Base-by-base conservation (phyloP, 768 basidiomycete species). In the Postia placenta region DNA sequence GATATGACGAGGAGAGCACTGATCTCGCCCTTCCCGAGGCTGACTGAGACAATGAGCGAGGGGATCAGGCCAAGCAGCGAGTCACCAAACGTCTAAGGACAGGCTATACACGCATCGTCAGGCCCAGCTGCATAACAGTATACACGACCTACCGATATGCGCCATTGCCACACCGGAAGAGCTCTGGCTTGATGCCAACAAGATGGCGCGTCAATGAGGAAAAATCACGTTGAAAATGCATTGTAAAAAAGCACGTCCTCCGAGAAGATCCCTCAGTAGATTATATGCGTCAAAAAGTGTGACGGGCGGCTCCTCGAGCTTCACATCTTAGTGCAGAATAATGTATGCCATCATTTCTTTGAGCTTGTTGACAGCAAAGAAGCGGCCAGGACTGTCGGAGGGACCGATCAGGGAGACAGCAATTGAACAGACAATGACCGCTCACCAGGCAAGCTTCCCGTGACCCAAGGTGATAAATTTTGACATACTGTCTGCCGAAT, bases 81-180 rank as follows among this genome's bases (percentile, higher is more conserved):
- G 94, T 97, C 45, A 89, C 53, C 2, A 94, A 67, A n/a, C 94
- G 82, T 5, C 94, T 82, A 28, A 89, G 58, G 27, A 83, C 67
- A 33, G 88, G 83, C 87, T 90, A 46, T 5, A 42, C 24, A 20
- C n/a, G 20, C n/a, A 33, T 7, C 7, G 30, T 33, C 30, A 51
- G 65, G 40, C 60, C 87, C 86, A 55, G 88, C 87, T 28, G 91
- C 78, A 40, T 80, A 76, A 92, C 92, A 95, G 45, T 79, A 80
- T 47, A 95, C 74, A 66, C 93, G 92, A 0, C 93, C 92, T 66
- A 96, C 92, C 0, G 83, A 83, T 33, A 97, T 85, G 19, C 89
- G 85, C 66, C 96, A 92, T 96, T 9, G 90, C 92, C 3, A 95
- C 85, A 43, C 96, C 77, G 6, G 86, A 87, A 0, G 94, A 88